phyloP scores from a whole-genome alignment of 1,284 basidiomycete genomes.

The Pisolithus thermaeus region DNA sequence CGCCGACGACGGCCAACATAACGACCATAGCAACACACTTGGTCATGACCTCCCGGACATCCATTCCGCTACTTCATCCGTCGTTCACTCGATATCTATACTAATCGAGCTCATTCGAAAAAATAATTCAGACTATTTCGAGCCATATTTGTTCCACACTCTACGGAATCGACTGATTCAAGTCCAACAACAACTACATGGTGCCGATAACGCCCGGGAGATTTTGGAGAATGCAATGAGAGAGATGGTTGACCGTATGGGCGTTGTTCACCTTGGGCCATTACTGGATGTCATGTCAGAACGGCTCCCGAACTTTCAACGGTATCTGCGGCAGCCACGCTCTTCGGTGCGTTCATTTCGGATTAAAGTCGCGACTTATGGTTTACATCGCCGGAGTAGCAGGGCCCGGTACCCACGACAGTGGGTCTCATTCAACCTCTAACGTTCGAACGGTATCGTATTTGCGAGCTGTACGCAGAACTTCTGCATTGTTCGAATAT shows the following conservation, averaged over 20 bases:
- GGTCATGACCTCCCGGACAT: slow-evolving; percentile 48
- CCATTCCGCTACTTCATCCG: slow-evolving; percentile 81
- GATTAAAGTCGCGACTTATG: slow-evolving; percentile 1
- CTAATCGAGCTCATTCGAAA: slow-evolving; percentile 96
- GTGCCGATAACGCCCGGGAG: slow-evolving; percentile 58
- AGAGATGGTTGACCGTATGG: slow-evolving; percentile 86
- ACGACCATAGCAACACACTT: slow-evolving; percentile 9
- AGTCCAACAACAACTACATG: slow-evolving; percentile 66
- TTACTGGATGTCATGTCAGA: slow-evolving; percentile 77
- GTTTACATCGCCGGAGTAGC: slow-evolving; percentile 31
- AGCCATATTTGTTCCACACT: slow-evolving; percentile 97
- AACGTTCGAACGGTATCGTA: slow-evolving; percentile 94
- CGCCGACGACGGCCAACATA: slow-evolving; percentile 4
- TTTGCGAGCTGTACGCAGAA: slow-evolving; percentile 96
- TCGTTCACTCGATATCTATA: slow-evolving; percentile 85
- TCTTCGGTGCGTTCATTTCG: slow-evolving; percentile 56
- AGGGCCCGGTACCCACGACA: slow-evolving; percentile 65
- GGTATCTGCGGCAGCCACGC: slow-evolving; percentile 67
- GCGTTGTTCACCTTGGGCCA: slow-evolving; percentile 89
- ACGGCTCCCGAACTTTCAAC: slow-evolving; percentile 67
- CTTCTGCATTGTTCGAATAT: slow-evolving; percentile 98
- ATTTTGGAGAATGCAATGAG: slow-evolving; percentile 77
- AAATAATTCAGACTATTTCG: slow-evolving; percentile 98
- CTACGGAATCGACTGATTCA: slow-evolving; percentile 86
- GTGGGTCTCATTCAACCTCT: slow-evolving; percentile 72